phyloP scores from a whole-genome alignment of 371 early-diverging fungal species.

The Capillidium rhysosporum region DNA sequence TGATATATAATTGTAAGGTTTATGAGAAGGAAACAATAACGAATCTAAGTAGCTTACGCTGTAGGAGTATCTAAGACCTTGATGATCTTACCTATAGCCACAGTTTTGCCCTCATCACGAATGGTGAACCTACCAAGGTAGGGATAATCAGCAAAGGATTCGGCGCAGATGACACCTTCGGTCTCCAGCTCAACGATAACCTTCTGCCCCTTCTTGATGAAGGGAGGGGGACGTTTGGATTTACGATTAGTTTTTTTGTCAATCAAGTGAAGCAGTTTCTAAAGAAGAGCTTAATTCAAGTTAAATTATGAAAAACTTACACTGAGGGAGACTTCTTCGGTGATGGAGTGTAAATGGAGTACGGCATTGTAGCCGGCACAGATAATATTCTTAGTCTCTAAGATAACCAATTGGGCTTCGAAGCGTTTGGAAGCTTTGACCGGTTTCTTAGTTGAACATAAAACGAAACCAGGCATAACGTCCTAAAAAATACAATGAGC shows the following conservation, averaged over 20 bases:
- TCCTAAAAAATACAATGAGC: constrained; percentile 17
- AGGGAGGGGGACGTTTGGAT: constrained; percentile 72
- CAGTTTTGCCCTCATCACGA: constrained; percentile 83
- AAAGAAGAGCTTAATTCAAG: not conserved
- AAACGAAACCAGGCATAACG: constrained; percentile 64
- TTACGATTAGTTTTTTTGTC: constrained; percentile 74
- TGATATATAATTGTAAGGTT: too few species aligned
- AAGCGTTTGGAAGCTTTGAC: constrained; percentile 55
- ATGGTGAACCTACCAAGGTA: constrained; percentile 93
- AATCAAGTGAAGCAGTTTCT: constrained; percentile 64
- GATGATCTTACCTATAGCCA: constrained; percentile 86
- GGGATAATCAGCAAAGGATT: constrained; percentile 65
- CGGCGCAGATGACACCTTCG: constrained; percentile 53
- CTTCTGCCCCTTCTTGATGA: constrained; percentile 76
- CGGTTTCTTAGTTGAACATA: constrained; percentile 58
- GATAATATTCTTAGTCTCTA: constrained; percentile 87
- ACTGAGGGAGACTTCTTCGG: constrained; percentile 67
- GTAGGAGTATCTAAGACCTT: constrained; percentile 31
- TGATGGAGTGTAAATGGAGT: constrained; percentile 71
- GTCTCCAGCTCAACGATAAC: constrained; percentile 66
- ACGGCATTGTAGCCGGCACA: constrained; percentile 85
- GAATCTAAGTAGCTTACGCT: too few species aligned
- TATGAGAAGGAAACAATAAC: too few species aligned
- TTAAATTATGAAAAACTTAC: constrained; percentile 12
- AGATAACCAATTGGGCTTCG: constrained; percentile 72